Evolutionary conservation across 345 rosid genomes (phyloP), one percentile per base, ranked within the genome.

Genomic region (Ceriops zippeliana): DNA sequence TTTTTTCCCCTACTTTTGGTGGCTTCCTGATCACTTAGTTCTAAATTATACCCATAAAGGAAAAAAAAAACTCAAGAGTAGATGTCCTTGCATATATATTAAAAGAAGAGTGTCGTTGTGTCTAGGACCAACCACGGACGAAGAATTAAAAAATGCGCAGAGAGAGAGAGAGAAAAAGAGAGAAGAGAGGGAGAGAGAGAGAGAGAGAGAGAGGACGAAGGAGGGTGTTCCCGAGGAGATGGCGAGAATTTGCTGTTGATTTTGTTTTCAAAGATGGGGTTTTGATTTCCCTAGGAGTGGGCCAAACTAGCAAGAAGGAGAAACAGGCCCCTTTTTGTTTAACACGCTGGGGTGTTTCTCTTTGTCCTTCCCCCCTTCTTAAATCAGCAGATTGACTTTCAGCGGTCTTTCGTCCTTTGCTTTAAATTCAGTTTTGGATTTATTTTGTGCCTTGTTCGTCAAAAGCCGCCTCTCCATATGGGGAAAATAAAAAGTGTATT

Each of bases 201-300:
- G 24, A 22, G 0, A 22, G 30, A 54, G 42, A 17, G 60, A 42
- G 24, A 66, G 30, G 51, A 56, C 30, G 19, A 42, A 52, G 20
- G 30, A 28, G 67, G 70, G 21, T 34, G 73, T 77, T 73, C 80
- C 80, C 73, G 47, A 75, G 82, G 76, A 75, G 82, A 75, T 49
- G 76, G 75, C 65, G 82, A 78, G 80, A 42, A 35, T 69, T 73
- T 73, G 78, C 82, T 75, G 73, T 81, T 78, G 51, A 67, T 70
- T 69, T 61, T 63, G 82, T 65, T 62, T 71, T 79, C 75, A 73
- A 54, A 67, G 58, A 63, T 52, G 20, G 52, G 61, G 62, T 35
- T 70, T 63, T 27, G n/a, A 24, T 64, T 20, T 24, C 35, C 42
- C 10, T 11, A 22, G 32, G 10, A 2, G 71, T 69, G 71, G 76